These are phyloP conservation scores for Capsella bursapastoris DNA, from an alignment of 345 rosid species.

Conservation along the genomic window DNA sequence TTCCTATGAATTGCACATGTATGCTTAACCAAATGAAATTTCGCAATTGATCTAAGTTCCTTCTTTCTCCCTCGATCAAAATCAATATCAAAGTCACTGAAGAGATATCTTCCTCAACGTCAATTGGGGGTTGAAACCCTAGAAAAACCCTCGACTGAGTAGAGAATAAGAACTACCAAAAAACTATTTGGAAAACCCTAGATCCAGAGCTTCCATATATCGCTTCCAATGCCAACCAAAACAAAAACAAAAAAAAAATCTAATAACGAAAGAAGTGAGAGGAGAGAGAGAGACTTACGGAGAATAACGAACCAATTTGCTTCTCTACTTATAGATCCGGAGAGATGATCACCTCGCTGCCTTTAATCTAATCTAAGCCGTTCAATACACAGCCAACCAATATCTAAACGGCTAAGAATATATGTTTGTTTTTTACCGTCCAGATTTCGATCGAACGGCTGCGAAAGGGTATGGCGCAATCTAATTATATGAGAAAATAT, in stretches of 20 bases:
- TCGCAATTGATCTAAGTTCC: conserved; percentile 2
- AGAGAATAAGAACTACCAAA: conserved; percentile 13
- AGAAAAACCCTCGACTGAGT: conserved; percentile 47
- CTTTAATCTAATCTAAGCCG: conserved; percentile 48
- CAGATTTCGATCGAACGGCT: conserved; percentile 46
- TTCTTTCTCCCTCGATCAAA: conserved; percentile 12
- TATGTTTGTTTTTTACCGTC: conserved; percentile 32
- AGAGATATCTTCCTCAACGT: conserved; percentile 17
- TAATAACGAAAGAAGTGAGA: not conserved
- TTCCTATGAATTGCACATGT: conserved; percentile 7
- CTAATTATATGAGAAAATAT: not conserved
- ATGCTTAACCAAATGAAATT: conserved; percentile 13
- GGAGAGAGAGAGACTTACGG: conserved; percentile 15
- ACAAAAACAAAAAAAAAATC: not conserved
- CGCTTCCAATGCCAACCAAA: not conserved
- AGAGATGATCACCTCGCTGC: conserved; percentile 41
- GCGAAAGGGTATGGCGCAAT: not conserved
- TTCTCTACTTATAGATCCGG: conserved; percentile 52
- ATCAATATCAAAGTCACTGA: conserved; percentile 20
- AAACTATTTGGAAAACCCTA: conserved; percentile 49
- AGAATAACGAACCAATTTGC: conserved; percentile 27
- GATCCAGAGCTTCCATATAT: conserved; percentile 47
- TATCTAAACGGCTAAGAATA: conserved; percentile 20
- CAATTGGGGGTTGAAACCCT: conserved; percentile 32
- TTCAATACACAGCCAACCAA: conserved; percentile 30